Evolutionary conservation across 164 flowering plant species (phyloP), one percentile per base, ranked within the genome.

Genomic region (Vitis rotundifolia): DNA sequence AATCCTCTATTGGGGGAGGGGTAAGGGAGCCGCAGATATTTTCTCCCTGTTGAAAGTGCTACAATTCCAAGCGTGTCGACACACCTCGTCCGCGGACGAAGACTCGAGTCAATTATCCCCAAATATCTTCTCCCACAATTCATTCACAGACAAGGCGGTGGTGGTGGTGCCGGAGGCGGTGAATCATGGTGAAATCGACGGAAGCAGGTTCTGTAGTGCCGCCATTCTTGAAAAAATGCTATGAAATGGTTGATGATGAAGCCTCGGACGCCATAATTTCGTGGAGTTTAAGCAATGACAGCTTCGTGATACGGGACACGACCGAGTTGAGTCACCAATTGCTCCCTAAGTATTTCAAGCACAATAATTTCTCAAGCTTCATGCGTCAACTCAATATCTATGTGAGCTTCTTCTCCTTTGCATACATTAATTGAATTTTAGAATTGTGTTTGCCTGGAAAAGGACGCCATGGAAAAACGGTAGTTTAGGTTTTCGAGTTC

Each of bases 381-480:
- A 80, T 85, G 82, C 61, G 91, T 61, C 91, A 87, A n/a, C 86
- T 87, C 66, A 85, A 85, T 29, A 84, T 82, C 66, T 87, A 87
- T 76, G 91, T 87, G 48, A 75, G 82, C 67, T 19, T 57, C 59
- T 58, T 57, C 22, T 51, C 62, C 60, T 67, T 64, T 37, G 44
- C 6, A 6, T 37, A 37, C 44, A 37, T 37, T 19, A 14, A 19
- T 22, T 28, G 6, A 59, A 16, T 51, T 1, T 68, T 18, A 9
- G 14, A 16, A 14, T 53, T 49, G 47, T 70, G n/a, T 49, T 49
- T 66, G 15, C 9, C 9, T 71, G 57, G 44, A 6, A 37, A 37
- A 37, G 7, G 44, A 37, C 44, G 44, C 7, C 44, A 37, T 37
- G 5, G 7, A 37, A 37, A 6, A 37, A 37, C 44, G 5, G 44